Evolutionary conservation across 2,329 filamentous ascomycete genomes (phyloP).

Genomic region (Phaeosphaeriaceae sp.): DNA sequence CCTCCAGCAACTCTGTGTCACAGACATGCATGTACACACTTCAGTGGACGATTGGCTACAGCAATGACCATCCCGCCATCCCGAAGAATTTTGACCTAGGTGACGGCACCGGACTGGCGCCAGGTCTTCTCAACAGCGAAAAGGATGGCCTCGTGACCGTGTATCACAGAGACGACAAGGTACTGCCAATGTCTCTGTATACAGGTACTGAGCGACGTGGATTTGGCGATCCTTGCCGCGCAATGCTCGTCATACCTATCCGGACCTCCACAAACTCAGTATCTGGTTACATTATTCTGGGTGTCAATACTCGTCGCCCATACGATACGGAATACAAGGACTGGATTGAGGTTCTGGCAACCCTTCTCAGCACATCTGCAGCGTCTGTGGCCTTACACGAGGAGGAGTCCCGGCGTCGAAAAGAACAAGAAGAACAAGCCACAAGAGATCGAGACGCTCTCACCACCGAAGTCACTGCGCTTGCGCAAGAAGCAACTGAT

Average conservation of each 20-base stretch:
- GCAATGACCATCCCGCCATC: not conserved
- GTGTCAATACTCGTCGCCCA: conserved; percentile 23
- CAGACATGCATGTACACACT: not conserved
- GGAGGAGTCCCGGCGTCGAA: conserved; percentile 17
- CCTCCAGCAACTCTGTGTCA: not conserved
- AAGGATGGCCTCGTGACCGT: not conserved
- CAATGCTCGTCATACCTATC: conserved; percentile 13
- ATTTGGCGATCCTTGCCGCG: conserved; percentile 14
- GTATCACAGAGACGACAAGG: not conserved
- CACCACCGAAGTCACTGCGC: conserved; percentile 17
- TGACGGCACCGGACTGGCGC: not conserved
- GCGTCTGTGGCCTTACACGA: conserved; percentile 22
- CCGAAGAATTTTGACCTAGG: not conserved
- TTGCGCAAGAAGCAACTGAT: conserved; percentile 13
- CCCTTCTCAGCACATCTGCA: conserved; percentile 20
- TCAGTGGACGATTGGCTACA: not conserved
- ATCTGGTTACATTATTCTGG: conserved; percentile 10
- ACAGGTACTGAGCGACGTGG: conserved; percentile 13
- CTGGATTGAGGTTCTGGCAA: conserved; percentile 21
- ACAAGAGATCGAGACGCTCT: conserved; percentile 19
- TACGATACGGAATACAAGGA: conserved; percentile 25
- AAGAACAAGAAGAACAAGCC: conserved; percentile 21
- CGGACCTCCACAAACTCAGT: conserved; percentile 8
- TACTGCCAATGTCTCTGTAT: conserved; percentile 9
- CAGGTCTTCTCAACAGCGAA: not conserved